These are phyloP conservation scores for Umbelopsis vinacea DNA, from an alignment of 192 early-diverging fungal species.

Conservation along the genomic window DNA sequence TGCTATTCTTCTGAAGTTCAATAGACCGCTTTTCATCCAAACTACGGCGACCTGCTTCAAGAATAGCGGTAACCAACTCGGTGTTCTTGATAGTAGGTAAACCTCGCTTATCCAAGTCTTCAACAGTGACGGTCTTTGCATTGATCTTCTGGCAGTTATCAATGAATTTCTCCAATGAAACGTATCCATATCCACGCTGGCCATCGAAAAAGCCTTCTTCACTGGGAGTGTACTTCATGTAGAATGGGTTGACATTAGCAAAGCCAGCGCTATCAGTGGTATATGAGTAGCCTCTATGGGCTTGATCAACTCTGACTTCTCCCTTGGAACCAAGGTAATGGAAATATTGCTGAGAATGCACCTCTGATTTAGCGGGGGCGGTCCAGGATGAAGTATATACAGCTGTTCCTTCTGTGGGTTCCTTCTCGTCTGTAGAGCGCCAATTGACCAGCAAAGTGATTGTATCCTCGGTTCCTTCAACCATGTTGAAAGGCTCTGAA, in stretches of 20 bases:
- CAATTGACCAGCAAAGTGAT: conserved; percentile 48
- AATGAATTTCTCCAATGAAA: conserved; percentile 40
- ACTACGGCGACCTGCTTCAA: conserved; percentile 50
- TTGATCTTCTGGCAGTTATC: conserved; percentile 42
- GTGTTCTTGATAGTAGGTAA: conserved; percentile 47
- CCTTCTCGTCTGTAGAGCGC: conserved; percentile 35
- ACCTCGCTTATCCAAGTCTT: conserved; percentile 35
- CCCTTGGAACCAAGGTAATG: conserved; percentile 48
- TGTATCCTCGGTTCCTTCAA: conserved; percentile 49
- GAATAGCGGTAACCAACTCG: conserved; percentile 44
- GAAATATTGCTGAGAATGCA: conserved; percentile 51
- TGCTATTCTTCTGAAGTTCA: conserved; percentile 12
- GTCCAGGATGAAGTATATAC: conserved; percentile 54
- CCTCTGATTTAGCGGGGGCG: conserved; percentile 46
- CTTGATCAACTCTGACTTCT: conserved; percentile 50
- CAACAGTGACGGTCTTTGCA: conserved; percentile 14
- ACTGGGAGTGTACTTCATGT: conserved; percentile 51
- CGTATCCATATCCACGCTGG: conserved; percentile 46
- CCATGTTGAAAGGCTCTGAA: conserved; percentile 34
- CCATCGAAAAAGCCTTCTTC: conserved; percentile 46
- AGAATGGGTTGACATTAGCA: conserved; percentile 43
- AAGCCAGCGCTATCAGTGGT: conserved; percentile 43
- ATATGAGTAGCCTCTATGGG: conserved; percentile 48
- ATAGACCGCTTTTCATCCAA: conserved; percentile 38
- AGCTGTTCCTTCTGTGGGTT: conserved; percentile 37